phyloP scores from a whole-genome alignment of 2,329 filamentous ascomycete genomes.

The Purpureocillium lavendulum region DNA sequence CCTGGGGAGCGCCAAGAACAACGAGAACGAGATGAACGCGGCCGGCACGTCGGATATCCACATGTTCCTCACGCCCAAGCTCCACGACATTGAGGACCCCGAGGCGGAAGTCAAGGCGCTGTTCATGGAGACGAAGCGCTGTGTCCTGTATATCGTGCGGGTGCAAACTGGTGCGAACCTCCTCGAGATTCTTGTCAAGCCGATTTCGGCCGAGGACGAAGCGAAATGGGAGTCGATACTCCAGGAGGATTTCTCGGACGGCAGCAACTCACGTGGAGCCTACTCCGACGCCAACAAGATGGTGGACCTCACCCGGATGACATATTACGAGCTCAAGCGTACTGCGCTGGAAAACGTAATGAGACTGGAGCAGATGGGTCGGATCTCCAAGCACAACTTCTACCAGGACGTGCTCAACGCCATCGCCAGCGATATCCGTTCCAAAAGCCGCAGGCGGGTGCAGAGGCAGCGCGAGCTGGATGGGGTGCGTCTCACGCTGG shows the following conservation, averaged over 20 bases:
- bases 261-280: constrained; percentile 65
- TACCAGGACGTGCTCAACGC: constrained; percentile 98
- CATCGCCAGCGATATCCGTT: constrained; percentile 92
- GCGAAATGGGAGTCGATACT: constrained; percentile 78
- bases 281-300: constrained; percentile 86
- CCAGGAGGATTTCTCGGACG: constrained; percentile 66
- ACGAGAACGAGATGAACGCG: constrained; percentile 85
- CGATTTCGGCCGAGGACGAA: constrained; percentile 80
- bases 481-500: constrained; percentile 65
- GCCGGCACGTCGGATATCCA: constrained; percentile 84
- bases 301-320: constrained; percentile 82
- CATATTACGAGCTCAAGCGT: constrained; percentile 85
- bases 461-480: constrained; percentile 90
- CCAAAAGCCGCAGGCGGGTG: constrained; percentile 87
- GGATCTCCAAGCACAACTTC: constrained; percentile 81
- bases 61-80: constrained; percentile 80
- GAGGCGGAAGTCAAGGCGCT: constrained; percentile 86
- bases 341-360: constrained; percentile 92
- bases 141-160: constrained; percentile 94
- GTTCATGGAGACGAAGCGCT: constrained; percentile 97
- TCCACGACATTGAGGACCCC: constrained; percentile 85
- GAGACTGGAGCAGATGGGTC: constrained; percentile 74
- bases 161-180: constrained; percentile 87
- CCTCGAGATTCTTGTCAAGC: constrained; percentile 92
- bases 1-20: constrained; percentile 90